Conservation (phyloP, 2,329 filamentous ascomycete species). For the Ophiostoma montium region DNA sequence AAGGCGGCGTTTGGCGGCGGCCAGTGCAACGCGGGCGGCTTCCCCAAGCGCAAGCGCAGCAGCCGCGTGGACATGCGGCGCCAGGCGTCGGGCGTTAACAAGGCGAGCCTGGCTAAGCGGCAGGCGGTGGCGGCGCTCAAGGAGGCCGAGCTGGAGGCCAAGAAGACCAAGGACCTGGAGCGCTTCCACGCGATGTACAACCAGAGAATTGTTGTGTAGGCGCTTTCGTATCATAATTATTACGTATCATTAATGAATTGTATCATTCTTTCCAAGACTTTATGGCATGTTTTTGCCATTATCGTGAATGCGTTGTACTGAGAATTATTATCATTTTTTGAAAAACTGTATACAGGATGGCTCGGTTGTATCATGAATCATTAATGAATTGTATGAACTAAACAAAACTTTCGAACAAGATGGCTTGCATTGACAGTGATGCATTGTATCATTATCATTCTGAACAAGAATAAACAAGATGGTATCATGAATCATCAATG, state of each 20-base stretch:
- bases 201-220: slow-evolving; percentile 9
- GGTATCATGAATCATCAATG: too few species aligned
- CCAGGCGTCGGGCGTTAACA: neutral
- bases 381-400: too few species aligned
- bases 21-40: slow-evolving; percentile 6
- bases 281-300: too few species aligned
- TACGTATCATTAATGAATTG: neutral
- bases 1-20: slow-evolving; percentile 21
- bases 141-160: neutral
- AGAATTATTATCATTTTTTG: too few species aligned
- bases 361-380: too few species aligned
- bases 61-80: slow-evolving; percentile 1
- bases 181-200: slow-evolving; percentile 7
- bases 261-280: too few species aligned
- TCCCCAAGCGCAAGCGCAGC: slow-evolving; percentile 2
- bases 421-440: too few species aligned
- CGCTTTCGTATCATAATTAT: neutral
- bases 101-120: slow-evolving; percentile 2
- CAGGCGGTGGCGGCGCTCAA: slow-evolving; percentile 1
- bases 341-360: too few species aligned
- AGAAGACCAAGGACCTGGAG: neutral
- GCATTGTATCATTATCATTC: too few species aligned
- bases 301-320: too few species aligned
- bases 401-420: too few species aligned
- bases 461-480: too few species aligned